Percentiles rank a stretch among this genome's conserved stretches.
Conservation (phyloP, 2,329 filamentous ascomycete genomes). For the Atkinsonella hypoxylon region DNA sequence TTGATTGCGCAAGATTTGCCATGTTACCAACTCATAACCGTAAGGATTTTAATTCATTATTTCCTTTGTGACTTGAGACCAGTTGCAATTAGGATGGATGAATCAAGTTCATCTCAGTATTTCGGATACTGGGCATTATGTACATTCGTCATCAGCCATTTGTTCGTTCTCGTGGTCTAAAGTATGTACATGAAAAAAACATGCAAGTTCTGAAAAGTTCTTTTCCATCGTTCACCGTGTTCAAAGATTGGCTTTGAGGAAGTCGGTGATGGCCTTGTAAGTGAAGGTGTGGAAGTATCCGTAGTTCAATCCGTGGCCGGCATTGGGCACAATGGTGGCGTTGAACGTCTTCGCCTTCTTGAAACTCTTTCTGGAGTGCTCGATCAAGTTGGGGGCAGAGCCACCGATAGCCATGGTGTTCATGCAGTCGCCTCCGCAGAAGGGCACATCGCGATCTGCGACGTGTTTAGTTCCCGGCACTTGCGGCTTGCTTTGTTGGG, state of each 20-base stretch:
- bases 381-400: constrained; percentile 29
- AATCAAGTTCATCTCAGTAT: not conserved
- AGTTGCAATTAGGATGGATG: not conserved
- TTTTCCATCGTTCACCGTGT: not conserved
- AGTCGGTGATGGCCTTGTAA: constrained; percentile 26
- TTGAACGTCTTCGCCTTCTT: constrained; percentile 35
- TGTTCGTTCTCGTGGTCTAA: not conserved
- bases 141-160: not conserved
- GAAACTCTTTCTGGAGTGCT: constrained; percentile 28
- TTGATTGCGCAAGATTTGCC: not conserved
- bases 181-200: not conserved
- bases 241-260: constrained; percentile 10
- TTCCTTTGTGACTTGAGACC: not conserved
- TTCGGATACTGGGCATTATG: not conserved
- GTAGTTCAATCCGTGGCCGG: constrained; percentile 40
- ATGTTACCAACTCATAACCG: not conserved
- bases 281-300: constrained; percentile 22
- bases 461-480: not conserved
- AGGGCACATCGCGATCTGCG: constrained; percentile 36
- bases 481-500: not conserved
- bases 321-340: constrained; percentile 39
- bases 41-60: not conserved
- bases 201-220: not conserved
- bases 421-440: constrained; percentile 50
- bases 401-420: constrained; percentile 26